Evolutionary conservation across 1,284 basidiomycete species (phyloP).

Genomic region (Ustilago xerochloae): DNA sequence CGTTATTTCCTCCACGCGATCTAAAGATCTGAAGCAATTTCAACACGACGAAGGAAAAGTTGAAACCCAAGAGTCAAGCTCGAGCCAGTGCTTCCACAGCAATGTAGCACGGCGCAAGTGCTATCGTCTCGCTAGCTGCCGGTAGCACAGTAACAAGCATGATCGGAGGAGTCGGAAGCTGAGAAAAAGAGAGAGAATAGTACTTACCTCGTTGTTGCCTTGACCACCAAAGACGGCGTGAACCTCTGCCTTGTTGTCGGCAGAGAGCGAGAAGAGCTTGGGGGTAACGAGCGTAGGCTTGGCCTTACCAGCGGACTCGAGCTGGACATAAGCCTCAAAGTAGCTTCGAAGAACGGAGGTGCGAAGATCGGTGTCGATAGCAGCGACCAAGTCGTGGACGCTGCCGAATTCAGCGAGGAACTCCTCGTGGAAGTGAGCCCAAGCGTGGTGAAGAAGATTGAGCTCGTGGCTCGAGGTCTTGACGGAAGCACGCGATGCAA

Average conservation of each 20-base stretch:
- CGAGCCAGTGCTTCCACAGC: background rate
- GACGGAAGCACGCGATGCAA: constrained; percentile 75
- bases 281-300: constrained; percentile 75
- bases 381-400: constrained; percentile 81
- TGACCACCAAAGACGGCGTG: constrained; percentile 98
- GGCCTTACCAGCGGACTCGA: constrained; percentile 75
- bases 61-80: background rate
- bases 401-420: constrained; percentile 70
- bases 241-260: constrained; percentile 79
- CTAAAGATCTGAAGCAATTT: too few relatives aligned
- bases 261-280: constrained; percentile 78
- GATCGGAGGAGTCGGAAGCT: background rate
- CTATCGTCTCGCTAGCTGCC: too few relatives aligned
- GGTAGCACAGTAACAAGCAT: background rate
- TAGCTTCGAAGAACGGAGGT: constrained; percentile 82
- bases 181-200: background rate
- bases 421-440: constrained; percentile 51
- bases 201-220: constrained; percentile 85
- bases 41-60: constrained; percentile 2
- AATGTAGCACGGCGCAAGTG: background rate
- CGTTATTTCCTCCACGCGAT: constrained; percentile 18
- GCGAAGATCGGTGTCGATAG: constrained; percentile 80
- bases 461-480: constrained; percentile 80
- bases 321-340: constrained; percentile 79
- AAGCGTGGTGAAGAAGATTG: constrained; percentile 74